These are phyloP conservation scores for Candida argentea DNA, from an alignment of 805 yeast species.

Conservation along the genomic window DNA sequence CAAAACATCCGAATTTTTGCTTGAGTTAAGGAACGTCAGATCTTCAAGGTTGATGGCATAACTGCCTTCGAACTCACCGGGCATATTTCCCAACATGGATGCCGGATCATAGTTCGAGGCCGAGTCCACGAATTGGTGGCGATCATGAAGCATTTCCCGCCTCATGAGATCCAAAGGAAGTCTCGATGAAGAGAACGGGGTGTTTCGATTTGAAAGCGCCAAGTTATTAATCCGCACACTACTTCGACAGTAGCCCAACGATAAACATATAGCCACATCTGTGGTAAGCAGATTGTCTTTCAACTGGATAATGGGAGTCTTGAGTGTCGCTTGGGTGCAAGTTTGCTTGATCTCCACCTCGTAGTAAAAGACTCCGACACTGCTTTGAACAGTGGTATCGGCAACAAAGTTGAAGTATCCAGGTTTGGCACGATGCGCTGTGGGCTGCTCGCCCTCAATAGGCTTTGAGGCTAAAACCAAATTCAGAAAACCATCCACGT, in stretches of 20 bases:
- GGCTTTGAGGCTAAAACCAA: no score
- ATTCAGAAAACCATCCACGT: no score
- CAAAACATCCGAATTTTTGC: conserved; percentile 18
- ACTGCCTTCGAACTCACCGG: conserved; percentile 33
- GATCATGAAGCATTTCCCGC: conserved; percentile 14
- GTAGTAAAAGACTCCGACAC: conserved; percentile 30
- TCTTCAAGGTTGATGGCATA: conserved; percentile 32
- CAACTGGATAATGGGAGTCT: conserved; percentile 22
- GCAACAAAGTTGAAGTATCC: conserved; percentile 28
- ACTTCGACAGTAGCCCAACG: conserved; percentile 25
- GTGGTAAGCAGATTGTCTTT: conserved; percentile 26
- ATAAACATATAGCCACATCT: conserved; percentile 20
- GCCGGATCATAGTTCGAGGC: conserved; percentile 11
- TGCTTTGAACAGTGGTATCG: conserved; percentile 21
- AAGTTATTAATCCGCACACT: conserved; percentile 13
- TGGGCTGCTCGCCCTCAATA: no score
- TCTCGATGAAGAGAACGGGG: conserved; percentile 2
- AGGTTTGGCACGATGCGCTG: no score
- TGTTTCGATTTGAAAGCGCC: background rate
- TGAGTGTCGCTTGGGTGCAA: conserved; percentile 20
- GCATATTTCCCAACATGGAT: conserved; percentile 20
- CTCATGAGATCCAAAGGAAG: conserved; percentile 23
- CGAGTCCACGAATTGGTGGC: conserved; percentile 4
- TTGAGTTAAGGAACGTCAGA: conserved; percentile 28
- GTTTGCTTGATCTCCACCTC: conserved; percentile 29